phyloP scores from a whole-genome alignment of 2,329 filamentous ascomycete genomes.

The Diplodia seriata region DNA sequence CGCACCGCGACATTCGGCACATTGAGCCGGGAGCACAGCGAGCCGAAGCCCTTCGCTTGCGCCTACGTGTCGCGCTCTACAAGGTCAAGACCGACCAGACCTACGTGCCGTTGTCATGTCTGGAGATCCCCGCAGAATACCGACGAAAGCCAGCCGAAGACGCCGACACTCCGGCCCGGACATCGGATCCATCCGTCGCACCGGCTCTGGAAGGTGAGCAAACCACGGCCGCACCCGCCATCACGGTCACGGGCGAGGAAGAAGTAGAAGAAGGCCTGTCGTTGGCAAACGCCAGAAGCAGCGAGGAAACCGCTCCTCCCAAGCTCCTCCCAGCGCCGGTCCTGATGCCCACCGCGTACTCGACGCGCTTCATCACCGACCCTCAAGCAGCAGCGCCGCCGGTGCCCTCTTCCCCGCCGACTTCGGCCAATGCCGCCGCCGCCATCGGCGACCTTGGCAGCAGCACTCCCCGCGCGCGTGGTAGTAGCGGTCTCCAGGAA shows the following conservation, averaged over 20 bases:
- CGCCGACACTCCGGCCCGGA: not conserved
- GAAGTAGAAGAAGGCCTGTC: constrained; percentile 33
- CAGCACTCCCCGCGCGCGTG: constrained; percentile 35
- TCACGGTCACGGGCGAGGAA: constrained; percentile 41
- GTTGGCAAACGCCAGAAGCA: not conserved
- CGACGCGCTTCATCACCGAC: constrained; percentile 47
- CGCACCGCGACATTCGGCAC: not conserved
- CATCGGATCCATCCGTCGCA: constrained; percentile 38
- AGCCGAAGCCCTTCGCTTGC: constrained; percentile 70
- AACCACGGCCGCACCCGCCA: constrained; percentile 39
- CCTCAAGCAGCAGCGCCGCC: not conserved
- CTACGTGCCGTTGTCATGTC: constrained; percentile 66
- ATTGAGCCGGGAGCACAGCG: constrained; percentile 52
- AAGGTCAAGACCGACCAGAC: constrained; percentile 78
- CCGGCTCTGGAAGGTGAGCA: constrained; percentile 36
- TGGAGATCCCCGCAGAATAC: constrained; percentile 48
- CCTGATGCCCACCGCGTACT: constrained; percentile 48
- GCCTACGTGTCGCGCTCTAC: constrained; percentile 75
- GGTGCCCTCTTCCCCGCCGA: constrained; percentile 27
- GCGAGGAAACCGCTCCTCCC: constrained; percentile 22
- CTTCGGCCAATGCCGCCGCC: not conserved
- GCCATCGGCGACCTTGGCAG: constrained; percentile 29
- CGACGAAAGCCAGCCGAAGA: constrained; percentile 39
- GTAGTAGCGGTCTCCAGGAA: constrained; percentile 28
- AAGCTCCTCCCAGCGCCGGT: constrained; percentile 49